Base-by-base conservation (phyloP, 2,329 filamentous ascomycete species). In the Epichloe brachyelytri region DNA sequence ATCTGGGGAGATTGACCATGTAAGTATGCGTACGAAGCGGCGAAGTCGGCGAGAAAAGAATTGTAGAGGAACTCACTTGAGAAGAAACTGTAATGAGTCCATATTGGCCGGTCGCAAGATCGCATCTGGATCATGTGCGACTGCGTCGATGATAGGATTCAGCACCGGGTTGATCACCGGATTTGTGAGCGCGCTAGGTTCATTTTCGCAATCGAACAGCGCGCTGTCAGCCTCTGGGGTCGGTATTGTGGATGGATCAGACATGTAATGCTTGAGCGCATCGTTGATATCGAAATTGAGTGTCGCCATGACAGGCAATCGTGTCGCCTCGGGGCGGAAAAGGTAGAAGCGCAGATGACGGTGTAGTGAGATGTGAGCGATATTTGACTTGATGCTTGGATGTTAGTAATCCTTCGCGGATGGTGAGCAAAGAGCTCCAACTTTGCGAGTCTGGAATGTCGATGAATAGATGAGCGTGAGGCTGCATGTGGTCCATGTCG, bases 261-360 rank as follows among this genome's bases (percentile, higher is more conserved):
- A 94, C 79, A 96, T 87, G 71, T 96, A 98, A 66, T 88, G 80
- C 76, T 95, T 96, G 68, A 97, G 85, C 58, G 89, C 88, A 73
- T 95, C 86, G 68, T 96, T 95, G 69, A 98, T 88, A 68, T 97
- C 88, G 72, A 98, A 98, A 63, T 84, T 79, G 65, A 89, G 79
- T 73, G 86, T 86, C 63, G 75, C 85, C 82, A 85, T 85, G 65
- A 57, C 68, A 61, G 67, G 59, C 63, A 62, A 59, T 51, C 46
- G 49, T 54, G 54, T 50, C 55, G 54, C 58, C 57, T 47, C 26
- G 40, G 55, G 53, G 46, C 51, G 50, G 58, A 57, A 37, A 36
- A 17, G n/a, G 30, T 17, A 20, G n/a, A 30, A 17, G 45, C 33
- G 45, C 38, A 44, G 39, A 44, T 11, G 7, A 15, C 8, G 26